phyloP scores from a whole-genome alignment of 352 stramenopile genomes.

The Pythium aristosporum region DNA sequence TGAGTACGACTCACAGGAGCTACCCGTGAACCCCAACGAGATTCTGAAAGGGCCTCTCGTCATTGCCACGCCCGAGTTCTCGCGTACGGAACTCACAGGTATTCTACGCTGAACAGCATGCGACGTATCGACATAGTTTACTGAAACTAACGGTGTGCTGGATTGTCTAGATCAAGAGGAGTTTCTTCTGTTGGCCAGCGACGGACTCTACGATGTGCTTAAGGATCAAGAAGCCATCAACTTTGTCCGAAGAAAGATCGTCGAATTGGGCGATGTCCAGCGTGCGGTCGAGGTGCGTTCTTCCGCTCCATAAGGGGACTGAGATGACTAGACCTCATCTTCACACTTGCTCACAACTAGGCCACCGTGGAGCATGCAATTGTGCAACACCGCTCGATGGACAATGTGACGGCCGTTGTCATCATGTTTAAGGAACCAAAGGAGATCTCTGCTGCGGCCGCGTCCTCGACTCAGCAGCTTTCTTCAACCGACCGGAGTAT shows the following conservation, averaged over 20 bases:
- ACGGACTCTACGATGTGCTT: slow-evolving; percentile 81
- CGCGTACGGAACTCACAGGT: slow-evolving; percentile 65
- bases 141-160: not conserved
- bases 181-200: slow-evolving; percentile 77
- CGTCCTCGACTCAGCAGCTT: not conserved
- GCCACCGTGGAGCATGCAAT: slow-evolving; percentile 78
- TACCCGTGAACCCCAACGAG: slow-evolving; percentile 81
- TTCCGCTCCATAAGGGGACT: too few relatives aligned
- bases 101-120: not conserved
- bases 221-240: slow-evolving; percentile 84
- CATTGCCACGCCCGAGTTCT: slow-evolving; percentile 78
- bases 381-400: slow-evolving; percentile 79
- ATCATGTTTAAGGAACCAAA: slow-evolving; percentile 80
- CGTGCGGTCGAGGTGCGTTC: slow-evolving; percentile 67
- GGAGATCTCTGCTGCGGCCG: slow-evolving; percentile 30
- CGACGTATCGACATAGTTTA: not conserved
- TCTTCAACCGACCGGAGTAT: slow-evolving; percentile 4
- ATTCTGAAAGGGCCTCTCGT: slow-evolving; percentile 83
- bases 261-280: slow-evolving; percentile 70
- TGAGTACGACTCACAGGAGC: slow-evolving; percentile 75
- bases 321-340: too few relatives aligned
- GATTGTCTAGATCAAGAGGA: slow-evolving; percentile 57
- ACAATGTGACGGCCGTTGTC: slow-evolving; percentile 85
- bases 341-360: slow-evolving; percentile 22
- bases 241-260: slow-evolving; percentile 70